Percentiles rank a stretch among this genome's conserved stretches.
phyloP scores from a whole-genome alignment of 768 basidiomycete genomes.

The Pleurotus giganteus region DNA sequence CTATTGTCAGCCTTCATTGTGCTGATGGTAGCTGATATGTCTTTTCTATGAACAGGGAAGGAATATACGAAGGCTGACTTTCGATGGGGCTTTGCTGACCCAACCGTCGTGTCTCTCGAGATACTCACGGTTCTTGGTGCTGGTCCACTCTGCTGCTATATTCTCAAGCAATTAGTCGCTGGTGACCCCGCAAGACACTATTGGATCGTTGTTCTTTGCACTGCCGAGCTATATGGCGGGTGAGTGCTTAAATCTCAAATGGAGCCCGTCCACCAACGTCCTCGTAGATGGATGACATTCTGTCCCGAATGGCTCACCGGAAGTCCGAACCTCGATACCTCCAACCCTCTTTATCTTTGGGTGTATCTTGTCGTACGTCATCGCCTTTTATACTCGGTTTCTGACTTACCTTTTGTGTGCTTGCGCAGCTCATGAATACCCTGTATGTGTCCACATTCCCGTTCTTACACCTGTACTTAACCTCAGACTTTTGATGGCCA shows the following conservation, averaged over 20 bases:
- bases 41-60: conserved; percentile 48
- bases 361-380: conserved; percentile 74
- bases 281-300: conserved; percentile 79
- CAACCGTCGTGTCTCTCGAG: conserved; percentile 80
- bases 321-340: conserved; percentile 67
- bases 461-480: neutral
- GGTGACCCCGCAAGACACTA: conserved; percentile 68
- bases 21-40: neutral
- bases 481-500: conserved; percentile 24
- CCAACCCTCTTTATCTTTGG: conserved; percentile 72
- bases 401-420: neutral
- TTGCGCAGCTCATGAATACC: conserved; percentile 70
- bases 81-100: conserved; percentile 79
- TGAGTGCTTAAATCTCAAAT: conserved; percentile 30
- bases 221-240: conserved; percentile 79
- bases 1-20: neutral
- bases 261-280: neutral
- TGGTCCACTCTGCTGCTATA: conserved; percentile 72
- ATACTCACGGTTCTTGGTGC: conserved; percentile 79
- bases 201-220: conserved; percentile 79
- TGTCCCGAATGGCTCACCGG: conserved; percentile 84
- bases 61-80: conserved; percentile 81
- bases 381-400: neutral
- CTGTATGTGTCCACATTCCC: conserved; percentile 46
- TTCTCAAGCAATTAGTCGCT: conserved; percentile 61